Percentiles rank a stretch among this genome's conserved stretches.
phyloP scores from a whole-genome alignment of 805 yeast genomes.

The Scheffersomyces lignosus region DNA sequence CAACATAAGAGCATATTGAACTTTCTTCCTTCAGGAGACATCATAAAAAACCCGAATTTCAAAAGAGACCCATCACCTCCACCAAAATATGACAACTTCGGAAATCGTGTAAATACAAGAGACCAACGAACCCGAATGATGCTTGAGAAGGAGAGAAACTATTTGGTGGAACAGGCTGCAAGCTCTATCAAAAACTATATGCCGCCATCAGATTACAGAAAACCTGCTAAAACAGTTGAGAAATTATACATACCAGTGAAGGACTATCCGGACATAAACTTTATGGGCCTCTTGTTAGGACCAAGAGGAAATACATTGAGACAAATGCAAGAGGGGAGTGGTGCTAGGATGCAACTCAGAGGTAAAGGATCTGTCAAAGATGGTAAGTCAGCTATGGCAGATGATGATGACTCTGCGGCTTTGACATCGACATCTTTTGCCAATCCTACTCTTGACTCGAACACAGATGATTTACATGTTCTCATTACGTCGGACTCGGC shows the following conservation, averaged over 20 bases:
- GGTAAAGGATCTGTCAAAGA: constrained; percentile 97
- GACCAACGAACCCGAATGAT: constrained; percentile 62
- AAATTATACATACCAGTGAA: constrained; percentile 82
- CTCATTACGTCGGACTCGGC: constrained; percentile 80
- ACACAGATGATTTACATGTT: constrained; percentile 80
- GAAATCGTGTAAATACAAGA: constrained; percentile 83
- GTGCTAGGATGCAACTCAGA: constrained; percentile 86
- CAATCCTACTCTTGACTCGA: constrained; percentile 21
- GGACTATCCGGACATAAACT: constrained; percentile 89
- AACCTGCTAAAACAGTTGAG: constrained; percentile 67
- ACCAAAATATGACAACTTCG: constrained; percentile 81
- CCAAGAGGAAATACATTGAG: constrained; percentile 93
- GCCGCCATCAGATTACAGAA: constrained; percentile 80
- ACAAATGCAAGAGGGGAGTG: constrained; percentile 77
- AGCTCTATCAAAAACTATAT: constrained; percentile 70
- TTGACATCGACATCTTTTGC: constrained; percentile 17
- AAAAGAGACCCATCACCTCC: constrained; percentile 82
- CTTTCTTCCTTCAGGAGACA: constrained; percentile 44
- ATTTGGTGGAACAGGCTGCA: constrained; percentile 72
- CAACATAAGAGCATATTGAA: constrained; percentile 40
- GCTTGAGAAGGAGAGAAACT: constrained; percentile 78
- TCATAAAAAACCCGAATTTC: constrained; percentile 32
- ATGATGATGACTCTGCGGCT: constrained; percentile 26
- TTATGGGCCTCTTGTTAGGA: constrained; percentile 86
- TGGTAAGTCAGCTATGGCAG: constrained; percentile 65